Base-by-base conservation (phyloP, 352 stramenopile species). In the Thalassiosira mediterranea region DNA sequence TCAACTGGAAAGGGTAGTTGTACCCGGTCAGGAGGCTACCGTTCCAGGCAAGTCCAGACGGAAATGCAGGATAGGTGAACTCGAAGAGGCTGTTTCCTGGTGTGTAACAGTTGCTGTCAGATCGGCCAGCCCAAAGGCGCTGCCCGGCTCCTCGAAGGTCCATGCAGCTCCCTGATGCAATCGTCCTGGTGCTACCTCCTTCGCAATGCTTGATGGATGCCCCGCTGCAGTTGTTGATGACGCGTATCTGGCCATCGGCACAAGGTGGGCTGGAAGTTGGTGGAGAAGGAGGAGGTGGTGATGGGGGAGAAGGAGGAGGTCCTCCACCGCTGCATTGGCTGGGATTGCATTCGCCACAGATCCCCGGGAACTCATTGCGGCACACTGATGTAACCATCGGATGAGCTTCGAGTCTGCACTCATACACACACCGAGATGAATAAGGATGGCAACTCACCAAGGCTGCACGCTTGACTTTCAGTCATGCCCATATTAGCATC, bases 191-290 rank as follows among this genome's bases (percentile, higher is more conserved):
- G 44, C 10, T 10, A 7, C 28, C 28, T 52, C 4, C 44, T 29
- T 26, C 3, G 28, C 44, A 3, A 8, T 52, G 44, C 44, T 52
- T 52, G 5, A 52, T n/a, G n/a, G n/a, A n/a, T n/a, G n/a, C n/a
- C n/a, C n/a, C 76, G 70, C 59, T 78, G 25, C 72, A 81, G 3
- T 64, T 47, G 28, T 63, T 81, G 2, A 57, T 81, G 4, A 57
- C 67, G 5, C 63, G 63, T 23, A 19, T 76, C 25, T 47, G 31
- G 4, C 26, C 11, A 56, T 56, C 63, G 2, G 44, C 49, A 0
- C 53, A 44, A 28, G 66, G 44, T 28, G 23, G 53, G 37, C 53
- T 31, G 28, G 56, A 1, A 26, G 59, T 1, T 5, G 59, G 10
- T 0, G 56, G 0, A 26, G 59, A 2, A 8, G 59, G 10, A 0